Percentiles rank a stretch among this genome's conserved stretches.
These are phyloP conservation scores for Betula pendula DNA, from an alignment of 306 rosid genomes.

Conservation along the genomic window DNA sequence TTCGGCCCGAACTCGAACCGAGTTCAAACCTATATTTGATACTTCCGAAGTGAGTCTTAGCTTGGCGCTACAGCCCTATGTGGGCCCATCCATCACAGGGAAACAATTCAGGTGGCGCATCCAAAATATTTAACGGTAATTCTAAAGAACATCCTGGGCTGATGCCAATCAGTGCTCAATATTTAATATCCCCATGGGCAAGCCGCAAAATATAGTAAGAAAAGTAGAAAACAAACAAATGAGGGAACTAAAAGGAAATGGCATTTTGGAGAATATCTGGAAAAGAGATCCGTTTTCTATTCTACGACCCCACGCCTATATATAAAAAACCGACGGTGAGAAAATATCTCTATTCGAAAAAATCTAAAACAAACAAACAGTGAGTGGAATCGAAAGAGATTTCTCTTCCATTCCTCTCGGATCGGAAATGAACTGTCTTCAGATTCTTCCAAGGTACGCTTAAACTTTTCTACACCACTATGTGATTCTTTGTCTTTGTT, in stretches of 20 bases:
- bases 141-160: no score
- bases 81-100: no score
- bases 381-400: not conserved
- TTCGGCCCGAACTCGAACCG: no score
- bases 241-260: not conserved
- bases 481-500: not conserved
- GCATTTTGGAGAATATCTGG: constrained; percentile 20
- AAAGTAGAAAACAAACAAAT: no score
- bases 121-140: no score
- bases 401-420: not conserved
- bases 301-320: not conserved
- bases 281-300: not conserved
- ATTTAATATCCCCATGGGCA: not conserved
- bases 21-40: no score
- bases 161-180: no score
- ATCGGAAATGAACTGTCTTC: constrained; percentile 65
- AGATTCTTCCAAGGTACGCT: constrained; percentile 55
- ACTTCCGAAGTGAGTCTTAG: no score
- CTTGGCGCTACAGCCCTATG: no score
- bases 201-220: not conserved
- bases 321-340: not conserved
- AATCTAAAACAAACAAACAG: not conserved
- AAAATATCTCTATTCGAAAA: not conserved
- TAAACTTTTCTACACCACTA: not conserved
- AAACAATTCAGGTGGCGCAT: no score